phyloP scores from a whole-genome alignment of 768 basidiomycete species.

The Hydnum rufescens region DNA sequence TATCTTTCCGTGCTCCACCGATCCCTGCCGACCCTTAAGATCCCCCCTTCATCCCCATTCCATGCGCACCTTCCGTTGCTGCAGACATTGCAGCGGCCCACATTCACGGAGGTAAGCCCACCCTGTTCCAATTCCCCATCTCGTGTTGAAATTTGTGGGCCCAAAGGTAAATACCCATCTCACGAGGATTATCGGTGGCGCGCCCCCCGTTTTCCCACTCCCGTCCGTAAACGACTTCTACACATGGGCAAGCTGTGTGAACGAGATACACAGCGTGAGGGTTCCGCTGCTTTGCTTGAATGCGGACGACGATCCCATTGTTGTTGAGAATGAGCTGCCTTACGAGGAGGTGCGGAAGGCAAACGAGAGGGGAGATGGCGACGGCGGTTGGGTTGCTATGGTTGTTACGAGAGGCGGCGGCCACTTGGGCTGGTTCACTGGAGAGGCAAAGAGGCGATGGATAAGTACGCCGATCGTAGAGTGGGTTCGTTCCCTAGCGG shows the following conservation, averaged over 20 bases:
- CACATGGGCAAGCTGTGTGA: neutral
- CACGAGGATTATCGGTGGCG: neutral
- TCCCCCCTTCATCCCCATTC: neutral
- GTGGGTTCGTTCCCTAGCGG: neutral
- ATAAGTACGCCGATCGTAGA: neutral
- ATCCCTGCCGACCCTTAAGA: neutral
- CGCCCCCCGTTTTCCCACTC: conserved; percentile 1
- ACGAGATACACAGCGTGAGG: neutral
- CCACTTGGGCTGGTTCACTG: conserved; percentile 15
- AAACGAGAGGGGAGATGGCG: conserved; percentile 4
- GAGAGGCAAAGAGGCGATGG: neutral
- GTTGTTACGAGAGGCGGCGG: conserved; percentile 13
- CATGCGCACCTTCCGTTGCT: neutral
- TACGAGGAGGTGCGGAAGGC: conserved; percentile 6
- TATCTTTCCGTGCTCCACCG: conserved; percentile 8
- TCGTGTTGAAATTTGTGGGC: too few species aligned
- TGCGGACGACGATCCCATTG: conserved; percentile 6
- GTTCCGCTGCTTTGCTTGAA: conserved; percentile 5
- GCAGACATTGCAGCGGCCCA: conserved; percentile 1
- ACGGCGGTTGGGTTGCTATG: conserved; percentile 8
- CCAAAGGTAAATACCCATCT: neutral
- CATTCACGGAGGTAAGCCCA: conserved; percentile 3
- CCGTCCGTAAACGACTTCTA: conserved; percentile 1
- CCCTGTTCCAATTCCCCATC: conserved; percentile 3
- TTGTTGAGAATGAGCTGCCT: neutral